Evolutionary conservation across 805 yeast species (phyloP).

Genomic region (Hanseniaspora taiwanica): DNA sequence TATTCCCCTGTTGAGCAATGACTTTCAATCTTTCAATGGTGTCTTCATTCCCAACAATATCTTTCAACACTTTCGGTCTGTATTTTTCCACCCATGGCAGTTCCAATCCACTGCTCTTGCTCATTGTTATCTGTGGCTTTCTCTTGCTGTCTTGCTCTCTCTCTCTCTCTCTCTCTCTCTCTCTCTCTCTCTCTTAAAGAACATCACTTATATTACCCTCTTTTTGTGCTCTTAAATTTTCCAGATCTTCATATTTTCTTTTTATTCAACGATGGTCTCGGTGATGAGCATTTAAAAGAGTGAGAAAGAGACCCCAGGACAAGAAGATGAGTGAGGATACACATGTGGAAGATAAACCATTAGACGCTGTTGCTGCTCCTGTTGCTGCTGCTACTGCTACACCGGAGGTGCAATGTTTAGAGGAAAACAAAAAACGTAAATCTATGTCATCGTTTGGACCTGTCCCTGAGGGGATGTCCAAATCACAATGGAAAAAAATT

Average conservation of each 20-base stretch:
- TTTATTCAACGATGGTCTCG: no score
- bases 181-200: neutral
- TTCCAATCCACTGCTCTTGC: constrained; percentile 11
- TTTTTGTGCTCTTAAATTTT: neutral
- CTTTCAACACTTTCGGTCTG: constrained; percentile 65
- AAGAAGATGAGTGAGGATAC: neutral
- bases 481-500: constrained; percentile 68
- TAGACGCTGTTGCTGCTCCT: neutral
- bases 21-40: constrained; percentile 73
- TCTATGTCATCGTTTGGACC: constrained; percentile 8
- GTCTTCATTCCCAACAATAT: constrained; percentile 87
- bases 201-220: no score
- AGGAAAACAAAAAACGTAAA: neutral
- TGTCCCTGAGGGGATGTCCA: constrained; percentile 80
- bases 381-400: neutral
- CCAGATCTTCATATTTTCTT: no score
- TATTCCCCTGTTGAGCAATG: constrained; percentile 85
- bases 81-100: constrained; percentile 83
- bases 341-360: neutral
- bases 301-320: no score
- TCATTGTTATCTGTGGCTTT: neutral
- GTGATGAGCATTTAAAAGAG: no score
- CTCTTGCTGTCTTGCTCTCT: neutral
- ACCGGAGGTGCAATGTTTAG: neutral
- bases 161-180: neutral